phyloP scores from a whole-genome alignment of 495 filamentous ascomycete species.

The Tricharina praecox region DNA sequence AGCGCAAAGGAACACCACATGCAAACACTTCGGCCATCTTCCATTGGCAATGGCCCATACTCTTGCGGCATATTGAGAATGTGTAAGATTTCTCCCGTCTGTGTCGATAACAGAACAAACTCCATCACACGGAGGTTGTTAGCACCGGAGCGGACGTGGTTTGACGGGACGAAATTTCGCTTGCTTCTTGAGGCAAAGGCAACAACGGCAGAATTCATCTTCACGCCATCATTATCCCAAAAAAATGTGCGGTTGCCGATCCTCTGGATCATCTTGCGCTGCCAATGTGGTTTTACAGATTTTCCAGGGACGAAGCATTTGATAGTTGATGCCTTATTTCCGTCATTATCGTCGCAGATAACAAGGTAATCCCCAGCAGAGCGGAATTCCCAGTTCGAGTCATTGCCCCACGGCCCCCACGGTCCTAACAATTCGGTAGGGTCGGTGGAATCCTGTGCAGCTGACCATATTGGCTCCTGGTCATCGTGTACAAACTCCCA shows the following conservation, averaged over 20 bases:
- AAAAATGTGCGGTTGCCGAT: slow-evolving; percentile 9
- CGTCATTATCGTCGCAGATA: slow-evolving; percentile 19
- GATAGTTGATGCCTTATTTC: slow-evolving; percentile 11
- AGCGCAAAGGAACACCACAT: slow-evolving; percentile 25
- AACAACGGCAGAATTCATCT: slow-evolving; percentile 16
- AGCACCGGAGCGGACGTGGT: slow-evolving; percentile 7
- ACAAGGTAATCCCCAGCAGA: slow-evolving; percentile 20
- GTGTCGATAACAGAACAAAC: slow-evolving; percentile 17
- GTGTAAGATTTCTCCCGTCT: slow-evolving; percentile 18
- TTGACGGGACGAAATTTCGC: not conserved
- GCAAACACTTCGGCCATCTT: slow-evolving; percentile 7
- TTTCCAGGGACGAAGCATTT: slow-evolving; percentile 14
- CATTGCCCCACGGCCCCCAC: slow-evolving; percentile 9
- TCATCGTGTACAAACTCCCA: not conserved
- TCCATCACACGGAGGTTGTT: slow-evolving; percentile 17
- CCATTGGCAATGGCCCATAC: slow-evolving; percentile 7
- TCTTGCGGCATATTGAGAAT: slow-evolving; percentile 20
- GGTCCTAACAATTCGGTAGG: slow-evolving; percentile 7
- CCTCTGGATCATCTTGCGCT: slow-evolving; percentile 18
- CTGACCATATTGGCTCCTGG: slow-evolving; percentile 18
- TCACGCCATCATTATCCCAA: slow-evolving; percentile 22
- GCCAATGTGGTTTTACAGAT: slow-evolving; percentile 8
- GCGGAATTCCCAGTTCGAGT: slow-evolving; percentile 22
- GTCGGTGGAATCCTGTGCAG: too few relatives aligned
- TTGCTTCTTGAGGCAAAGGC: slow-evolving; percentile 20